Evolutionary conservation across 2,329 filamentous ascomycete genomes (phyloP), one percentile per base, ranked within the genome.

Genomic region (Talaromyces amestolkiae): DNA sequence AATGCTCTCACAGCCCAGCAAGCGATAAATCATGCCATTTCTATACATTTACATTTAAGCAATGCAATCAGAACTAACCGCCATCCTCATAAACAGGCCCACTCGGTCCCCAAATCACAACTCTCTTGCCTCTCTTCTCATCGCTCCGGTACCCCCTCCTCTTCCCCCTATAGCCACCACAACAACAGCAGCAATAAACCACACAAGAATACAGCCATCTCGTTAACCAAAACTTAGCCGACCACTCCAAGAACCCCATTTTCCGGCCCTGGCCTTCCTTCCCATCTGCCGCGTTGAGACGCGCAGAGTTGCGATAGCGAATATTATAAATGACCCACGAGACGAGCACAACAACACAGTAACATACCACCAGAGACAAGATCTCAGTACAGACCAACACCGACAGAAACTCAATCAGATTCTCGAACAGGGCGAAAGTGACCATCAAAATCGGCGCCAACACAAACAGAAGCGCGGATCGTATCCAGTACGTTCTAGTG

Each of bases 51-150:
- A 9, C 33, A 39, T 45, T 45, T 6, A 4, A 53, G 7, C 7
- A 45, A 41, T 41, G 13, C 17, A 45, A n/a, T n/a, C 19, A 47
- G 4, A 45, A 7, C 49, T 53, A 53, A 33, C 3, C 49, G 11
- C 17, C 53, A 39, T 62, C 64, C 51, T 66, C 64, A 66, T 66
- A 66, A 27, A 66, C 64, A 54, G 64, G 64, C 3, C 64, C 64
- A 47, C 53, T 47, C 24, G 64, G 64, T 3, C 64, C 64, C 64
- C 64, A 66, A 45, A 66, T 66, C 0, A 66, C 64, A 53, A 66
- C 47, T 6, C 19, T 41, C 35, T 60, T 56, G 6, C 58, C 22
- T 24, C 39, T 41, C n/a, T 53, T 49, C 22, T 61, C 41, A 27
- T 49, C 31, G 19, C 41, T 10, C 35, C 27, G 17, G 31, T 51